Evolutionary conservation across 1,139 yeast genomes (phyloP), one percentile per base, ranked within the genome.

Genomic region (Saccharomyces hybrid): DNA sequence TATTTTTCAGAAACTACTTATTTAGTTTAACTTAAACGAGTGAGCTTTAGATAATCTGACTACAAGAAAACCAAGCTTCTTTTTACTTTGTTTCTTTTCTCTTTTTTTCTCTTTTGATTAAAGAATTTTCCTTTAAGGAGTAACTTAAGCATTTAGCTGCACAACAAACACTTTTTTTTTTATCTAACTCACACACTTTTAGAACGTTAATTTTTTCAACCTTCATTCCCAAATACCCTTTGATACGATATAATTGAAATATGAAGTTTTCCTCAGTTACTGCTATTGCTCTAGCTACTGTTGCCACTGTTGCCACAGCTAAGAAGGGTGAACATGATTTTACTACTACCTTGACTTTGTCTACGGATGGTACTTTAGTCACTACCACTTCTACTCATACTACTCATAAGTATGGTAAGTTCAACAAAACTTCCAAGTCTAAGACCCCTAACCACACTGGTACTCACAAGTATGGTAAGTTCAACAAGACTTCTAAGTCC

Each of bases 401-500:
- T 52, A 77, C 81, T 56, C 80, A 77, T 70, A 74, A 67, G 61
- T 72, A 72, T 61, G 83, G 83, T 55, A 75, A 72, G 66, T 79
- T 79, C 62, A 75, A 80, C 73, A 75, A 78, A 70, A 78, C 83
- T 32, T 53, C 61, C 44, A 60, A 71, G 49, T 68, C 73, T 34
- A 65, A 68, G 50, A 69, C 68, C 28, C 59, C 72, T 38, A 66
- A 71, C 55, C 64, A 67, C 53, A 67, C 76, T 52, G 73, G 71
- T 57, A 77, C 81, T 55, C 79, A 77, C 72, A 74, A 66, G 61
- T 71, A 71, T 61, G 83, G 84, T 55, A 75, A 73, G 67, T 80
- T 79, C 63, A 75, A 80, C 75, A 77, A 79, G 71, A 78, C 83
- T 57, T 66, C 68, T 58, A 62, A 66, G 23, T 64, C 73, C 8